Conservation (phyloP, 768 basidiomycete species). For the Auricularia heimuer region DNA sequence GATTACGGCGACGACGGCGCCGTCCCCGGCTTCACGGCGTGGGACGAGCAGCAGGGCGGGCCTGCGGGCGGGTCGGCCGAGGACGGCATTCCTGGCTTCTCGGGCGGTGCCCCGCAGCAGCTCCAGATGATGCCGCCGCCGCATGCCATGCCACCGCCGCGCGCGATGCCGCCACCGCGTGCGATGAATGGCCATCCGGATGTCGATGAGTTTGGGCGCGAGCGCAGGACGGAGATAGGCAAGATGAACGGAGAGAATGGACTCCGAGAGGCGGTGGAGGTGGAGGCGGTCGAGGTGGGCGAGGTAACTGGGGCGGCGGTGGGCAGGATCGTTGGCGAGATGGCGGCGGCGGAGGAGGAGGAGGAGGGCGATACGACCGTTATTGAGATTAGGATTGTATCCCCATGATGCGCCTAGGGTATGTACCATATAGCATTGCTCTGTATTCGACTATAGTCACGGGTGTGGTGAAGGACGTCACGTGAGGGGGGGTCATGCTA, state of each 20-base stretch:
- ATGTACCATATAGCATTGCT: too few relatives aligned
- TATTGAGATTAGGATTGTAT: neutral
- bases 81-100: slow-evolving; percentile 59
- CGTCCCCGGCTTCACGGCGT: slow-evolving; percentile 13
- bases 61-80: slow-evolving; percentile 30
- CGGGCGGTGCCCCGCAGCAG: slow-evolving; percentile 17
- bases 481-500: too few relatives aligned
- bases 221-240: neutral
- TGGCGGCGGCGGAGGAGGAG: neutral
- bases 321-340: neutral
- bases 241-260: neutral
- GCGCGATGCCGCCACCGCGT: neutral
- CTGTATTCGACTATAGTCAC: too few relatives aligned
- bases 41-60: slow-evolving; percentile 14
- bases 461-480: too few relatives aligned
- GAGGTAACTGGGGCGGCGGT: neutral
- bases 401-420: too few relatives aligned
- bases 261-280: neutral
- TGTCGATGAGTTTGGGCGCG: neutral
- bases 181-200: neutral
- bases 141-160: neutral
- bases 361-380: neutral
- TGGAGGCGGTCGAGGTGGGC: neutral
- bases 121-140: neutral
- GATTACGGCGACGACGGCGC: slow-evolving; percentile 12